phyloP scores from a whole-genome alignment of 805 yeast genomes.

The Lipomyces anomalus region DNA sequence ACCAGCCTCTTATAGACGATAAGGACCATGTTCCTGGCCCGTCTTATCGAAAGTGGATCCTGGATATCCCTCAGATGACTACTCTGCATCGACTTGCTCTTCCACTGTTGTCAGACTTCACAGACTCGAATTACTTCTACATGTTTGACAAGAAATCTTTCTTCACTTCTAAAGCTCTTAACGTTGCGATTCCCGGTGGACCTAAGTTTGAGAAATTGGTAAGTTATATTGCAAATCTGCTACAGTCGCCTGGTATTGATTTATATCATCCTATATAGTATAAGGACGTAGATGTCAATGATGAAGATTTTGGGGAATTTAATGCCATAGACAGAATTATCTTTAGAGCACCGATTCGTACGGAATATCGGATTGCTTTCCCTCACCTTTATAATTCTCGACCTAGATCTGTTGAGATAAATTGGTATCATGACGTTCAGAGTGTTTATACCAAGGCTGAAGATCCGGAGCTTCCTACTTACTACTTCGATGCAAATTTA shows the following conservation, averaged over 20 bases:
- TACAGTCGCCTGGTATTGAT: too few relatives aligned
- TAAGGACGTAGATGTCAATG: constrained; percentile 56
- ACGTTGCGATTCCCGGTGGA: constrained; percentile 87
- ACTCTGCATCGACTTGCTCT: constrained; percentile 59
- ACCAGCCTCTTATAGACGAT: constrained; percentile 62
- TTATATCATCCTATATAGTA: too few relatives aligned
- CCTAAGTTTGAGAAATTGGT: constrained; percentile 93
- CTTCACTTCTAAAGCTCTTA: constrained; percentile 85
- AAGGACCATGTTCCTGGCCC: constrained; percentile 59
- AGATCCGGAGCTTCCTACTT: constrained; percentile 50
- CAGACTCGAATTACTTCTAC: constrained; percentile 57
- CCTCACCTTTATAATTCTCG: constrained; percentile 79
- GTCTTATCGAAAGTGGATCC: constrained; percentile 67
- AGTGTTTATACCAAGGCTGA: constrained; percentile 45
- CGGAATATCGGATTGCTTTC: constrained; percentile 81
- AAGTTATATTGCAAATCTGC: too few relatives aligned
- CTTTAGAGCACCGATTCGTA: constrained; percentile 65
- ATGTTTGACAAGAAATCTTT: constrained; percentile 75
- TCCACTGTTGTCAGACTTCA: constrained; percentile 60
- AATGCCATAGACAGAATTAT: constrained; percentile 83
- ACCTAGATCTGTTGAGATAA: constrained; percentile 56
- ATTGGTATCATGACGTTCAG: constrained; percentile 62
- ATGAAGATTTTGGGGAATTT: constrained; percentile 83
- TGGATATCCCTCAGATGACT: constrained; percentile 57
- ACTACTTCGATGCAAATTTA: constrained; percentile 47